Evolutionary conservation across 768 basidiomycete genomes (phyloP).

Genomic region (Boletus edulis): DNA sequence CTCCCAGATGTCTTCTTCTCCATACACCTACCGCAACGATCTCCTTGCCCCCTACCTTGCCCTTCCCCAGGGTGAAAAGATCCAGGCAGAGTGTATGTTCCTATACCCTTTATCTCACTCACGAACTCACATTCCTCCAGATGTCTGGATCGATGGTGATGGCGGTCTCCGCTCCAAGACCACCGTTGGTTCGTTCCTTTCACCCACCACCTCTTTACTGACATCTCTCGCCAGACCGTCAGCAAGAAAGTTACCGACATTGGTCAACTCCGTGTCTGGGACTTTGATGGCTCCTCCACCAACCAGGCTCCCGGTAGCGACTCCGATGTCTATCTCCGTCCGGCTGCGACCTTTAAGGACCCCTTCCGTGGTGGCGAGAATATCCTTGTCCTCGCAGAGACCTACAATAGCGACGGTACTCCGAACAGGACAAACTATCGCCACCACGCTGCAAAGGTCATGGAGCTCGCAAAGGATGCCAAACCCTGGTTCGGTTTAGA

Average conservation of each 20-base stretch:
- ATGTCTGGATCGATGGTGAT: slow-evolving; percentile 98
- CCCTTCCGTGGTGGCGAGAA: slow-evolving; percentile 99
- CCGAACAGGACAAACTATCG: slow-evolving; percentile 97
- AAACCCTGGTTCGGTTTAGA: slow-evolving; percentile 98
- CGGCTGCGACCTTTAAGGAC: slow-evolving; percentile 96
- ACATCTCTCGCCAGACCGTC: slow-evolving; percentile 61
- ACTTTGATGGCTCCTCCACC: slow-evolving; percentile 98
- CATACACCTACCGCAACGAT: slow-evolving; percentile 65
- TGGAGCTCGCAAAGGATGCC: slow-evolving; percentile 82
- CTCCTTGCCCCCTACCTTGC: slow-evolving; percentile 88
- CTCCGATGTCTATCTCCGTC: slow-evolving; percentile 98
- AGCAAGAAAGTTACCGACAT: slow-evolving; percentile 84
- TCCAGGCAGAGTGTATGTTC: slow-evolving; percentile 90
- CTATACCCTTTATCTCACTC: background rate
- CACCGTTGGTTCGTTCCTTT: slow-evolving; percentile 52
- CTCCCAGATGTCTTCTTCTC: slow-evolving; percentile 22
- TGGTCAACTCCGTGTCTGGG: slow-evolving; percentile 93
- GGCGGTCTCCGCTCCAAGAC: slow-evolving; percentile 95
- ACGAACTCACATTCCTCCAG: slow-evolving; percentile 39
- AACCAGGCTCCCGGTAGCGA: slow-evolving; percentile 95
- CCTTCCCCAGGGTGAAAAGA: slow-evolving; percentile 84
- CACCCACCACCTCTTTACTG: background rate
- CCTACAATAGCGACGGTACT: slow-evolving; percentile 98
- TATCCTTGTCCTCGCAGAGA: slow-evolving; percentile 95
- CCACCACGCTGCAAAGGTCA: slow-evolving; percentile 89